phyloP scores from a whole-genome alignment of 2,329 filamentous ascomycete genomes.

The Aspergillus fijiensis region DNA sequence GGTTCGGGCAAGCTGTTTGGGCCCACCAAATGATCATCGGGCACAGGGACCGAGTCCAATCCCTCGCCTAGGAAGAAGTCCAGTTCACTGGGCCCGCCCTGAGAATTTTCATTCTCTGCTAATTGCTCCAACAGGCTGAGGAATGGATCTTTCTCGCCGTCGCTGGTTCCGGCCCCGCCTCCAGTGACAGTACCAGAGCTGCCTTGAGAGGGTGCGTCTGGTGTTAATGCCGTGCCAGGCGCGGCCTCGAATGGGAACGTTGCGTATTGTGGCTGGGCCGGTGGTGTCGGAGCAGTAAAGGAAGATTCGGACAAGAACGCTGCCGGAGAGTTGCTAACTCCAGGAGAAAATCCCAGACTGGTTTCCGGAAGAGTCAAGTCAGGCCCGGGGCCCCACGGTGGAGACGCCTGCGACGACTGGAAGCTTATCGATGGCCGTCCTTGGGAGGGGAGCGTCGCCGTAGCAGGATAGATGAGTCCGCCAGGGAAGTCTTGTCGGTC shows the following conservation, averaged over 20 bases:
- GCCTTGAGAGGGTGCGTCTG: conserved; percentile 46
- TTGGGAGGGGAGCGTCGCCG: conserved; percentile 14
- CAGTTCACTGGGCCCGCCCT: conserved; percentile 69
- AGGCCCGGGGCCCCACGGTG: conserved; percentile 4
- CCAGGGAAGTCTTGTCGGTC: conserved; percentile 19
- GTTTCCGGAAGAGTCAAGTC: conserved; percentile 10
- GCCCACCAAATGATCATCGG: background rate
- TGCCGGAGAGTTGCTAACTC: conserved; percentile 33
- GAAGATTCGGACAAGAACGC: conserved; percentile 33
- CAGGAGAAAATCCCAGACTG: conserved; percentile 42
- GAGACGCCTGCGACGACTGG: conserved; percentile 25
- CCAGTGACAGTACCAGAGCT: conserved; percentile 35
- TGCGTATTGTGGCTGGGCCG: conserved; percentile 36
- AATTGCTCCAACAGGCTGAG: conserved; percentile 76
- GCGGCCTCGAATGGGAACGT: conserved; percentile 40
- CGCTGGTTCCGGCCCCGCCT: conserved; percentile 37
- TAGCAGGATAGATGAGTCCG: conserved; percentile 18
- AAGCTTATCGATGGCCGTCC: conserved; percentile 21
- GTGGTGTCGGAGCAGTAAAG: conserved; percentile 29
- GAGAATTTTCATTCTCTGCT: conserved; percentile 71
- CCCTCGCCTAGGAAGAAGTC: conserved; percentile 68
- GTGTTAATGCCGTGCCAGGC: conserved; percentile 27
- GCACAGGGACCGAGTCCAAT: conserved; percentile 9
- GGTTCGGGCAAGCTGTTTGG: background rate
- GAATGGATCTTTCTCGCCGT: conserved; percentile 77